Evolutionary conservation across 805 yeast species (phyloP).

Genomic region (Candida germanica): DNA sequence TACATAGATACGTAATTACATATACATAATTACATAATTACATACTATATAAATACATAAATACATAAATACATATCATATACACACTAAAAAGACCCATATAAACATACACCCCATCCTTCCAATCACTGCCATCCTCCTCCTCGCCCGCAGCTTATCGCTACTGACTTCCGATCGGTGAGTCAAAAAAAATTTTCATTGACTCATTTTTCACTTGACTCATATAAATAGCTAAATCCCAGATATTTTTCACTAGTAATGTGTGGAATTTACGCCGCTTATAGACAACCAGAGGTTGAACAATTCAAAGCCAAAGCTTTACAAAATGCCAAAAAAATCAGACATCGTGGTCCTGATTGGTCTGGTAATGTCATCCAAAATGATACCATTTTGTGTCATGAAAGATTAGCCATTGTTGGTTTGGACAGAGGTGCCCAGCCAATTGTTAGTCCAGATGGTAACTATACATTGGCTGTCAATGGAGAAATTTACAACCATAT

Average conservation of each 20-base stretch:
- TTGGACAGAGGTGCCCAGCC: constrained; percentile 99
- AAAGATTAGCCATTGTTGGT: constrained; percentile 96
- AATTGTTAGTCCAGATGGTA: constrained; percentile 73
- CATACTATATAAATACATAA: too few species aligned
- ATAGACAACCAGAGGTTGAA: constrained; percentile 74
- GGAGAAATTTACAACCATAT: constrained; percentile 99
- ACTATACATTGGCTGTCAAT: constrained; percentile 79
- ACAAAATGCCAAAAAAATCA: constrained; percentile 84
- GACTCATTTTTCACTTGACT: too few species aligned
- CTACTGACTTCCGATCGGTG: too few species aligned
- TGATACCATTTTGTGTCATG: constrained; percentile 85
- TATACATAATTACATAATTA: too few species aligned
- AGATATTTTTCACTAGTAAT: too few species aligned
- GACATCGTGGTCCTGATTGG: constrained; percentile 99
- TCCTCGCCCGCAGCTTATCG: too few species aligned
- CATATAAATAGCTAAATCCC: too few species aligned
- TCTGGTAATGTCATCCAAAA: constrained; percentile 80
- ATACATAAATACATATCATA: too few species aligned
- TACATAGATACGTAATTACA: too few species aligned
- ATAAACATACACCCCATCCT: too few species aligned
- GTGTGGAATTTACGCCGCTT: constrained; percentile 99
- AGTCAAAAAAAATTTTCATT: neutral
- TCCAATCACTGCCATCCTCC: too few species aligned
- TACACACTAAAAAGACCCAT: too few species aligned
- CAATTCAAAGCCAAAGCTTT: constrained; percentile 84